Evolutionary conservation across 164 flowering plant species (phyloP).

Genomic region (Chimonanthus praecox): DNA sequence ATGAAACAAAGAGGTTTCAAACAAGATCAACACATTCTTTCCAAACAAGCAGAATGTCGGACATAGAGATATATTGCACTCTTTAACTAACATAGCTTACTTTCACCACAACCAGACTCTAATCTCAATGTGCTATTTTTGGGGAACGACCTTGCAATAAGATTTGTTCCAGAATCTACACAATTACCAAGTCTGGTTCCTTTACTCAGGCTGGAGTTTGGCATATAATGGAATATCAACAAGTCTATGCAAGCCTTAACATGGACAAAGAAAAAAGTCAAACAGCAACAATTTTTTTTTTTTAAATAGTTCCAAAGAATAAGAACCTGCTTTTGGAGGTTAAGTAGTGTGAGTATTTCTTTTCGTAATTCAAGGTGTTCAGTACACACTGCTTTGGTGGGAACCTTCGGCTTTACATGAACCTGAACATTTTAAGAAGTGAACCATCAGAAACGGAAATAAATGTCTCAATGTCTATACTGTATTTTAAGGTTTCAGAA

Average conservation of each 20-base stretch:
- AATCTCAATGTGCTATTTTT: no score
- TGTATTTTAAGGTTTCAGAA: background rate
- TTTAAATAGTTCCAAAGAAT: background rate
- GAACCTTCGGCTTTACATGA: slow-evolving; percentile 85
- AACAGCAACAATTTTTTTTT: background rate
- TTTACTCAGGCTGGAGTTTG: no score
- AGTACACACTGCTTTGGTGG: slow-evolving; percentile 85
- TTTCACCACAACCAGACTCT: no score
- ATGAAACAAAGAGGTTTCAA: no score
- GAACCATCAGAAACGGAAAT: background rate
- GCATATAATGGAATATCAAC: no score
- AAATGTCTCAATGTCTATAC: background rate
- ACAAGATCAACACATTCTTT: no score
- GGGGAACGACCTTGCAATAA: no score
- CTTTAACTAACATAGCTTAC: no score
- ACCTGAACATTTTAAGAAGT: slow-evolving; percentile 38
- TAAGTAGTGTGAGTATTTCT: slow-evolving; percentile 77
- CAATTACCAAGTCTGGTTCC: no score
- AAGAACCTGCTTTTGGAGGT: slow-evolving; percentile 92
- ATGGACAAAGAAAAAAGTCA: background rate
- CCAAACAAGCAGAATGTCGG: no score
- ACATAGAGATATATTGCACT: no score
- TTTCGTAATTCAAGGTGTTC: slow-evolving; percentile 92
- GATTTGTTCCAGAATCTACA: no score
- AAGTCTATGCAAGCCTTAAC: background rate